Base-by-base conservation (phyloP, 2,329 filamentous ascomycete genomes). In the Rutstroemia sp. region DNA sequence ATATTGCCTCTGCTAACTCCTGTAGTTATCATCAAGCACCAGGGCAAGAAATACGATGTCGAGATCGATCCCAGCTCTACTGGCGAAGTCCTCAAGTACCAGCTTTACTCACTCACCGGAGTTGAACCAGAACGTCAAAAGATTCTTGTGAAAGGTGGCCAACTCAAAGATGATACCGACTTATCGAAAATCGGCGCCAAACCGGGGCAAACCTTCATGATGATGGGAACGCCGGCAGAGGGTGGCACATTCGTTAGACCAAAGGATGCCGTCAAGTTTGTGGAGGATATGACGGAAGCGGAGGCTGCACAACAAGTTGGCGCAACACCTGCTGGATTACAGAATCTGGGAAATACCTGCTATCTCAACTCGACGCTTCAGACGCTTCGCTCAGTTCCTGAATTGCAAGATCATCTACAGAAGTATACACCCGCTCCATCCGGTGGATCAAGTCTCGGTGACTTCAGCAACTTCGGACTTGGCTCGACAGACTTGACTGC, bases 341-440 rank as follows among this genome's bases (percentile, higher is more conserved):
- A 88, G 70, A 99, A 99, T 69, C 77, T 96, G 59, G 94, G 95
- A 65, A 99, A 99, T 73, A 99, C 95, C 4, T 99, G 94, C 76
- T 99, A 99, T 71, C 84, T 97, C 68, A 99, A 99, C 78, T 94
- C 94, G 50, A 96, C 92, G 0, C 78, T 99, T n/a, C 95, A 99
- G 72, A 87, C 90, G 4, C 76, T 99, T 63, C 85, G 89, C 60
- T 81, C 87, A 53, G 90, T 99, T 58, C 94, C 94, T 8, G 94
- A 99, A 74, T 82, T 99, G 38, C 90, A 96, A 68, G 78, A 89
- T 38, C 83, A 89, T 64, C 79, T 99, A 47, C 69, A 76, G 58
- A 83, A 79, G 48, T 95, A 89, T 65, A 79, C 67, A 47, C 65
- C 78, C 64, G 58, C 58, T 60, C 65, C 58, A 16, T 58, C n/a